Evolutionary conservation across 2,329 filamentous ascomycete species (phyloP).

Genomic region (Blastomyces gilchristii): DNA sequence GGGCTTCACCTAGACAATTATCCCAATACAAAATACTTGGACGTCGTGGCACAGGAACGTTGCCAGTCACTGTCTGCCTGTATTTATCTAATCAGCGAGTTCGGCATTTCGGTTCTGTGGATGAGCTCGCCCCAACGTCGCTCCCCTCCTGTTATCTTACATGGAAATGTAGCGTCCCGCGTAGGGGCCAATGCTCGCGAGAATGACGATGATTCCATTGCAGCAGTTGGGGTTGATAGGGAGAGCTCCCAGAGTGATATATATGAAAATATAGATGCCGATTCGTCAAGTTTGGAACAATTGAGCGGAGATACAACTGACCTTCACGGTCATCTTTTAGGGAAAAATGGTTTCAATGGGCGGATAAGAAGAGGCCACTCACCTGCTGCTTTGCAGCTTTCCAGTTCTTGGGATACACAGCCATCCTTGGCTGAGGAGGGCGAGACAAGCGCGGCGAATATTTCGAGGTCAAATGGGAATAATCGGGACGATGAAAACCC

Average conservation of each 20-base stretch:
- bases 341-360: not conserved
- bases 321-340: not conserved
- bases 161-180: not conserved
- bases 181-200: not conserved
- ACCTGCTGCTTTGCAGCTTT: not conserved
- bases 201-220: not conserved
- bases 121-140: not conserved
- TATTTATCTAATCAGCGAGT: not conserved
- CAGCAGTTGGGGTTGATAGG: not conserved
- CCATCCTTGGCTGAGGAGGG: constrained; percentile 20
- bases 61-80: not conserved
- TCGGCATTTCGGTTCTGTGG: constrained; percentile 2
- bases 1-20: not conserved
- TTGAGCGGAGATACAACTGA: not conserved
- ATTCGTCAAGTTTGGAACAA: not conserved
- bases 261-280: not conserved
- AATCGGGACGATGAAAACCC: constrained; percentile 29
- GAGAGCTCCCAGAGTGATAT: not conserved
- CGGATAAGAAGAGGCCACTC: not conserved
- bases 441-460: constrained; percentile 15
- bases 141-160: not conserved
- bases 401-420: constrained; percentile 10
- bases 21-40: not conserved
- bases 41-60: not conserved
- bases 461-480: constrained; percentile 2